Conservation (phyloP, 169 alveolate genomes). For the Plasmodium sp. region DNA sequence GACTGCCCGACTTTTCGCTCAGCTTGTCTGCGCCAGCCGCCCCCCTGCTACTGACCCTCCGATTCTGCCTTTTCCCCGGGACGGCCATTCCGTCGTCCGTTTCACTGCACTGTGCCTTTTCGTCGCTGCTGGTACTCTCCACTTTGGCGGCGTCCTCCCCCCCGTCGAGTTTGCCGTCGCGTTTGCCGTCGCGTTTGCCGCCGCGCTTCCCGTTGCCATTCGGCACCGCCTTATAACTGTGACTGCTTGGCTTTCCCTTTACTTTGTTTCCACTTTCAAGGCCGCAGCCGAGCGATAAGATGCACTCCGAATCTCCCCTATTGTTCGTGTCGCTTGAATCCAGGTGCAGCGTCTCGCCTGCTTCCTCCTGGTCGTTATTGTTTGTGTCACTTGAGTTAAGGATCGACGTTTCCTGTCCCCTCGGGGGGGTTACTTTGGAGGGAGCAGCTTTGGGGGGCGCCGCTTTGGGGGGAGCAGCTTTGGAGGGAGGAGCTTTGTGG, state of each 20-base stretch:
- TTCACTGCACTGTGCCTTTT: not conserved
- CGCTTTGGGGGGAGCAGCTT: not conserved
- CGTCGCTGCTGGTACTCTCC: not conserved
- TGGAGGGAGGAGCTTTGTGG: not conserved
- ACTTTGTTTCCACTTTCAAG: not conserved
- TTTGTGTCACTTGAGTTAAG: slow-evolving; percentile 7
- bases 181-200: not conserved
- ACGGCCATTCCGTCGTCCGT: not conserved
- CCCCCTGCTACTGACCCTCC: not conserved
- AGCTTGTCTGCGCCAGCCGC: not conserved
- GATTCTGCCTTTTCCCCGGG: not conserved
- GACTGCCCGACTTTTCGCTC: not conserved
- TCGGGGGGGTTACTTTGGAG: not conserved
- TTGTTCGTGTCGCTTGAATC: not conserved
- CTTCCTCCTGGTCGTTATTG: not conserved
- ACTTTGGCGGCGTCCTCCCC: not conserved
- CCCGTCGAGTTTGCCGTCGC: not conserved
- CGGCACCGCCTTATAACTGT: not conserved
- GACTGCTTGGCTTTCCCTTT: not conserved
- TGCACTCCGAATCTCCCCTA: not conserved
- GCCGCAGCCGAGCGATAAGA: not conserved
- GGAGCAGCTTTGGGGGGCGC: not conserved
- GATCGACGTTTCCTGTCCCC: not conserved
- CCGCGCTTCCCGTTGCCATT: not conserved
- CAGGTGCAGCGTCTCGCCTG: not conserved